These are phyloP conservation scores for Salix brachista DNA, from an alignment of 345 rosid species.

Conservation along the genomic window DNA sequence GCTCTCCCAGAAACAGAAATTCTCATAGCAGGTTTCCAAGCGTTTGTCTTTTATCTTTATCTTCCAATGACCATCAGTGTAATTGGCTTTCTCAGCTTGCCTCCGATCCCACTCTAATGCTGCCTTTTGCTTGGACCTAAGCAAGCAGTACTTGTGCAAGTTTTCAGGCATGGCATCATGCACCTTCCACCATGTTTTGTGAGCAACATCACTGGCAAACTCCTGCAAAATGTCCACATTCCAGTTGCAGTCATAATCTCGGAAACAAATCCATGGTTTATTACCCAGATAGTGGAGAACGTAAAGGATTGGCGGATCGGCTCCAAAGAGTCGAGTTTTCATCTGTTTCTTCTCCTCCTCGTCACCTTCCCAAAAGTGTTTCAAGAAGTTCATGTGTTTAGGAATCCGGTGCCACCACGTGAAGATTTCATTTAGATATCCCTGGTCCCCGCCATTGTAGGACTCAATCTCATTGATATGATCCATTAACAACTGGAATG, in stretches of 20 bases:
- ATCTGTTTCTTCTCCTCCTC: constrained; percentile 60
- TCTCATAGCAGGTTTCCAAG: constrained; percentile 59
- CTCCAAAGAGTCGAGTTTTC: constrained; percentile 69
- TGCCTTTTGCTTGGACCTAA: constrained; percentile 79
- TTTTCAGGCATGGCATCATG: constrained; percentile 76
- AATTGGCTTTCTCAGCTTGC: constrained; percentile 74
- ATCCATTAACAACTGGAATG: constrained; percentile 78
- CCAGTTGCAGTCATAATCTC: constrained; percentile 97
- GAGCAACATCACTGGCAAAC: constrained; percentile 80
- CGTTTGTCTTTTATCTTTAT: constrained; percentile 66
- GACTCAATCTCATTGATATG: constrained; percentile 77
- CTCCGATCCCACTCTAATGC: constrained; percentile 83
- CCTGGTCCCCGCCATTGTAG: constrained; percentile 93
- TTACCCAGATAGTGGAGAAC: constrained; percentile 80
- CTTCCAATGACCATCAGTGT: constrained; percentile 80
- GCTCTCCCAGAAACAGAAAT: constrained; percentile 81
- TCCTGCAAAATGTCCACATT: constrained; percentile 72
- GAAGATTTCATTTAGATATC: constrained; percentile 80
- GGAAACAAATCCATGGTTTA: constrained; percentile 86
- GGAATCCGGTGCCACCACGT: constrained; percentile 99
- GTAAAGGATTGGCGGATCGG: constrained; percentile 75
- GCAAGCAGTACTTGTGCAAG: constrained; percentile 64
- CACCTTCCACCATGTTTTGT: constrained; percentile 78
- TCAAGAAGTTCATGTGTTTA: constrained; percentile 84
- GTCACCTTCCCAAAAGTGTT: constrained; percentile 95